These are phyloP conservation scores for Populus hybrid DNA, from an alignment of 441 rosid genomes.

Conservation along the genomic window DNA sequence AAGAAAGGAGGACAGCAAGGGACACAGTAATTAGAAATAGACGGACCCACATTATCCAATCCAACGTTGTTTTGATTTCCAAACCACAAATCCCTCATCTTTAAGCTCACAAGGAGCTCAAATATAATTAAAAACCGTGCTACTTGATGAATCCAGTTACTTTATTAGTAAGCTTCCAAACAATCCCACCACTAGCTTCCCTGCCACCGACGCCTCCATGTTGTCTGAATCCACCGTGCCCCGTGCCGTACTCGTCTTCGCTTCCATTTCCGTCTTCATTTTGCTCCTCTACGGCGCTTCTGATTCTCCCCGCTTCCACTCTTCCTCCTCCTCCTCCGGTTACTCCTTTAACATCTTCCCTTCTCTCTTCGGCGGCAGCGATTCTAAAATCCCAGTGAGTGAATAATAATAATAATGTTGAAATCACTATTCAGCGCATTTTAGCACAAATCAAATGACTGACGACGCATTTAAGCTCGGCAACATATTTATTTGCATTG, in stretches of 20 bases:
- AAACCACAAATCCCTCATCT: no score
- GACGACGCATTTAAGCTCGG: not conserved
- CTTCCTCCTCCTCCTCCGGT: constrained; percentile 4
- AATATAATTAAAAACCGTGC: not conserved
- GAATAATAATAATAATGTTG: no score
- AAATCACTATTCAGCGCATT: not conserved
- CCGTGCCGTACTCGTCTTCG: constrained; percentile 26
- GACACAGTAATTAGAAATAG: no score
- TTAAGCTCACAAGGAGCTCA: no score
- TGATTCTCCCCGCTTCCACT: constrained; percentile 30
- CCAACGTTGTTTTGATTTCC: no score
- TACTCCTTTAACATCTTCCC: constrained; percentile 29
- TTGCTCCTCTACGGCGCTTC: constrained; percentile 37
- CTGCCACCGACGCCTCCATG: constrained; percentile 7
- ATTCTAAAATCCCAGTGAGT: not conserved
- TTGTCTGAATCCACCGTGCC: constrained; percentile 20
- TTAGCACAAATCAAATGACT: not conserved
- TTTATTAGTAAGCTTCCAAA: not conserved
- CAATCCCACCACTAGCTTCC: not conserved
- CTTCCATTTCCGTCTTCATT: constrained; percentile 26
- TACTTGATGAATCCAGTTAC: constrained; percentile 10
- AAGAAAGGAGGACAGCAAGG: no score
- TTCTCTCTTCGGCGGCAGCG: constrained; percentile 3
- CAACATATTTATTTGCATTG: not conserved
- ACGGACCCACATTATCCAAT: no score